Evolutionary conservation across 148 eudicot genomes (phyloP), one percentile per base, ranked within the genome.

Genomic region (Nepenthes mirabilis): DNA sequence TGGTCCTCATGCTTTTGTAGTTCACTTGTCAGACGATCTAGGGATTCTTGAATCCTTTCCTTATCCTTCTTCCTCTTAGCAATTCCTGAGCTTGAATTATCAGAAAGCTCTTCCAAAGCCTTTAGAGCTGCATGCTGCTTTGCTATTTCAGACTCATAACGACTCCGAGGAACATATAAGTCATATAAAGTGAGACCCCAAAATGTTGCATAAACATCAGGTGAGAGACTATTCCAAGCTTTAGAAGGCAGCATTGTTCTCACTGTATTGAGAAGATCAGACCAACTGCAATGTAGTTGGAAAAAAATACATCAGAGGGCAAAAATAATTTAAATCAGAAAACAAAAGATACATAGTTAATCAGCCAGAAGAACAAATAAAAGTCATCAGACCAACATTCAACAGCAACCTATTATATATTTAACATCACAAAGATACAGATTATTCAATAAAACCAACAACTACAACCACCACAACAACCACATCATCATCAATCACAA

Each of bases 161-260:
- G 97, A 60, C 57, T 84, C 68, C 91, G 74, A 40, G 99, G 99
- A 61, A 94, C 95, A 76, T 86, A 82, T 37, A 94, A 88, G 80
- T 94, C 99, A 81, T 94, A 94, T 23, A 94, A 74, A 5, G 91
- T 80, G 55, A 94, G 86, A 40, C 99, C 99, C 99, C 99, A 94
- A 74, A 94, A 94, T 34, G 99, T 86, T 32, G 95, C 91, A 75
- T 89, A 94, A 5, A 94, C 72, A 78, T 89, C 99, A 11, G 99
- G 91, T 50, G 99, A 94, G 53, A 94, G 93, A 76, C 99, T 94
- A 60, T 94, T 94, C 97, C 99, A 94, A 2, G 97, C 91, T 74
- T 82, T 94, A 23, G 91, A 67, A 64, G 99, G 99, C 71, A 89
- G 67, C 90, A 89, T 84, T 55, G 84, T 80, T 65, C 82, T 75